These are phyloP conservation scores for Chaetothyriales sp. DNA, from an alignment of 2,329 filamentous ascomycete species.

Conservation along the genomic window DNA sequence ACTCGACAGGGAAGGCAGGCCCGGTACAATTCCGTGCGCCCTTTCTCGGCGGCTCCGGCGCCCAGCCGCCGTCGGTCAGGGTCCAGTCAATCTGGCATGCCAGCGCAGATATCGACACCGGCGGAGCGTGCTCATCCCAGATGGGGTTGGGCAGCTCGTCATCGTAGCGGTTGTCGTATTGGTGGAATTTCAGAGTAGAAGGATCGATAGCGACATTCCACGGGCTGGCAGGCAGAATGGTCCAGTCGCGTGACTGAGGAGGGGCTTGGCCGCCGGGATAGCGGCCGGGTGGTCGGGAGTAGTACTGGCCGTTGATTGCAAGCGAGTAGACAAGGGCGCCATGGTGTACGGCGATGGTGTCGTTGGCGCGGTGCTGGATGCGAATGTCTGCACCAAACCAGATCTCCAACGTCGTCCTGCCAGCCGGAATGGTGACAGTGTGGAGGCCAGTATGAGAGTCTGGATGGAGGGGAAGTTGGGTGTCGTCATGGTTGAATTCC, in stretches of 20 bases:
- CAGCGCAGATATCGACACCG: slow-evolving; percentile 24
- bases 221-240: slow-evolving; percentile 21
- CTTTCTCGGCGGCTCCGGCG: slow-evolving; percentile 22
- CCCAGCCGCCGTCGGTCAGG: slow-evolving; percentile 20
- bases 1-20: slow-evolving; percentile 21
- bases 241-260: slow-evolving; percentile 22
- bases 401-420: slow-evolving; percentile 23
- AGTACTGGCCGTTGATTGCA: slow-evolving; percentile 22
- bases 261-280: slow-evolving; percentile 19
- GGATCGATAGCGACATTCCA: slow-evolving; percentile 23
- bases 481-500: slow-evolving; percentile 14
- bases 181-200: slow-evolving; percentile 22
- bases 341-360: slow-evolving; percentile 30
- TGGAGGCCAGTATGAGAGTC: slow-evolving; percentile 26
- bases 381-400: slow-evolving; percentile 21
- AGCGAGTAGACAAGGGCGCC: slow-evolving; percentile 32
- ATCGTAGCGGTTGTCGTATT: slow-evolving; percentile 12
- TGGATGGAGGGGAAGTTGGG: slow-evolving; percentile 15
- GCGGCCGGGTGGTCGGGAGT: slow-evolving; percentile 16
- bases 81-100: slow-evolving; percentile 29
- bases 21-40: slow-evolving; percentile 23
- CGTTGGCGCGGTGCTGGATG: slow-evolving; percentile 26
- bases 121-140: slow-evolving; percentile 23
- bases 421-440: slow-evolving; percentile 22
- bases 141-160: slow-evolving; percentile 15